These are phyloP conservation scores for Amanita rimosa DNA, from an alignment of 768 basidiomycete genomes.

Conservation along the genomic window DNA sequence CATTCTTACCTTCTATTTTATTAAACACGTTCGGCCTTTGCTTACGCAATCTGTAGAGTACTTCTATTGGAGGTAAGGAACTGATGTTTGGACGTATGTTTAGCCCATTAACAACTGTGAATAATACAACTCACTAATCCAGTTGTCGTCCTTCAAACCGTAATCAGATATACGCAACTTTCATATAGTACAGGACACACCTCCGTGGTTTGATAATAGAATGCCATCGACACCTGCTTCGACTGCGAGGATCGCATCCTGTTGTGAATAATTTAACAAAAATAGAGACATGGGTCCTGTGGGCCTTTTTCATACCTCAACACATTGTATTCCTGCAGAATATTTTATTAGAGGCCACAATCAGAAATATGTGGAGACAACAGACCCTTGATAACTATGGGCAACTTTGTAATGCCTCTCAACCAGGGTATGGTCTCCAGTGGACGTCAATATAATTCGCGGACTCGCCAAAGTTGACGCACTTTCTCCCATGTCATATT, in stretches of 20 bases:
- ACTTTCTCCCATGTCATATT: constrained; percentile 75
- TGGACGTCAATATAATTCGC: not conserved
- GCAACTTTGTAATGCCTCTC: constrained; percentile 53
- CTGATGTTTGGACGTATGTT: constrained; percentile 21
- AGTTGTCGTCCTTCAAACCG: constrained; percentile 54
- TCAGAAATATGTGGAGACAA: not conserved
- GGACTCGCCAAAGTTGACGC: constrained; percentile 7
- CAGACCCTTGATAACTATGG: constrained; percentile 65
- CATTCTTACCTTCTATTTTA: constrained; percentile 49
- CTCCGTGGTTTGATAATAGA: constrained; percentile 87
- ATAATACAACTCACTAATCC: constrained; percentile 46
- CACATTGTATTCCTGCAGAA: constrained; percentile 56
- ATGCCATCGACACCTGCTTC: constrained; percentile 84
- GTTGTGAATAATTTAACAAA: constrained; percentile 8
- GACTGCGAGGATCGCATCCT: constrained; percentile 82
- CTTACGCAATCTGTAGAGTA: constrained; percentile 61
- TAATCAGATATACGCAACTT: not conserved
- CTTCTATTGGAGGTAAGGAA: constrained; percentile 67
- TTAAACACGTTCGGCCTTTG: constrained; percentile 67
- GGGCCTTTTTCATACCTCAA: constrained; percentile 35
- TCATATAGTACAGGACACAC: constrained; percentile 22
- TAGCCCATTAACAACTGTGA: not conserved
- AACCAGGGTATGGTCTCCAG: constrained; percentile 68
- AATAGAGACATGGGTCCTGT: not conserved
- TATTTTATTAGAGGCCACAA: not conserved